Base-by-base conservation (phyloP, 78 protist species). In the Polysphondylium violaceum region DNA sequence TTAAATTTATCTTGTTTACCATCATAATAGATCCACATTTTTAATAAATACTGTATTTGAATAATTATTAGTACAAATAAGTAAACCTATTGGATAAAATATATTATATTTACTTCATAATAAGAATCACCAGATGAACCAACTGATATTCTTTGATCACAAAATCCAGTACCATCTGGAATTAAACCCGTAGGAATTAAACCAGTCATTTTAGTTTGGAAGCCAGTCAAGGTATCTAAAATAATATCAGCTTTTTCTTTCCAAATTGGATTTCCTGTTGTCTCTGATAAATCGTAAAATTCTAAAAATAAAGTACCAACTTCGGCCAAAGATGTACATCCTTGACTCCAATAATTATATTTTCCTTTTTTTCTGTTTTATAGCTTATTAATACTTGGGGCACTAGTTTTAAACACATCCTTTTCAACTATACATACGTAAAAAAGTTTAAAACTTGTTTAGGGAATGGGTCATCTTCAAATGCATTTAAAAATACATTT, bases 271-370 rank as follows among this genome's bases (percentile, higher is more conserved):
- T 96, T 75, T n/a, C 92, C 93, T 25, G 96, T 73, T 23, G 41
- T 33, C 17, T 68, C 67, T 43, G 96, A 47, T 17, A 97, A 81
- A 36, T 79, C 40, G 16, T 47, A 7, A 77, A 94, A 94, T 88
- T 97, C 98, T 44, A 97, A 68, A 75, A 93, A 97, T 4, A 96
- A 40, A 0, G 98, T 92, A 25, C 95, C 95, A 23, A 91, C 67
- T 69, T 97, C 97, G 12, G 97, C 67, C 2, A 96, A 51, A 47
- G 79, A 67, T 17, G 94, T 31, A 40, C 55, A 16, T 25, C 67
- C 71, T 47, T 75, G 87, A 17, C 27, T 61, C 35, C 17, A 61
- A 25, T 14, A 35, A 61, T n/a, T n/a, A n/a, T n/a, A n/a, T n/a
- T n/a, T n/a, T n/a, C n/a, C n/a, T n/a, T n/a, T n/a, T n/a, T n/a